These are phyloP conservation scores for Cornus suecica DNA, from an alignment of 148 eudicot genomes.

Conservation along the genomic window DNA sequence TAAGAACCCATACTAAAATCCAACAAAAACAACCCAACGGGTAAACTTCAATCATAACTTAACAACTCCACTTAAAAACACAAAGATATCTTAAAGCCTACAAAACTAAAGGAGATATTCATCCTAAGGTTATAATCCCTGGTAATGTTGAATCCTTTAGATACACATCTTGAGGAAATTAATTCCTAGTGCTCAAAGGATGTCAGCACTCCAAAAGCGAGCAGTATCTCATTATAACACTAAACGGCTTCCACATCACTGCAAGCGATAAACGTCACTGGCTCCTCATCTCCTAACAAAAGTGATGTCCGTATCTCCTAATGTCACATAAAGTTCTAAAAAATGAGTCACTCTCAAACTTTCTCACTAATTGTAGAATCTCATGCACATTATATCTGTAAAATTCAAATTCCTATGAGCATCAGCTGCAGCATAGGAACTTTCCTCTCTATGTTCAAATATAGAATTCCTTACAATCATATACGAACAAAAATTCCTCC, in stretches of 20 bases:
- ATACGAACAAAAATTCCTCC: background rate
- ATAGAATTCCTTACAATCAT: background rate
- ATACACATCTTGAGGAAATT: background rate
- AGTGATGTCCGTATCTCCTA: background rate
- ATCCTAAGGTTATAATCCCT: conserved; percentile 6
- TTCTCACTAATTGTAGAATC: background rate
- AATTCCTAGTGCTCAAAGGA: background rate
- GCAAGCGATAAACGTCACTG: background rate
- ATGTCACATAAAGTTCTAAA: too few species aligned
- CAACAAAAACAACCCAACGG: background rate
- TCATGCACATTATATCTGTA: background rate
- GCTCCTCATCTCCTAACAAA: background rate
- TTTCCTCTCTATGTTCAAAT: background rate
- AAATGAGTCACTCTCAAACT: too few species aligned
- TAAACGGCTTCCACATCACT: background rate
- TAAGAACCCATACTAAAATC: background rate
- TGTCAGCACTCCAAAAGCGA: background rate
- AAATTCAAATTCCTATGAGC: background rate
- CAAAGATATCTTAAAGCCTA: background rate
- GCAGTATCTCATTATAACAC: conserved; percentile 8
- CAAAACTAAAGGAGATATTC: background rate
- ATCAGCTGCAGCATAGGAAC: conserved; percentile 6
- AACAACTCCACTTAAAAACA: conserved; percentile 1
- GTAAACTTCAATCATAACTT: background rate
- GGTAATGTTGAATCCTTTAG: background rate